A percentile compares a stretch with the other conserved stretches of the same genome.
Conservation (phyloP, 768 basidiomycete genomes). For the Tulasnella sp. region DNA sequence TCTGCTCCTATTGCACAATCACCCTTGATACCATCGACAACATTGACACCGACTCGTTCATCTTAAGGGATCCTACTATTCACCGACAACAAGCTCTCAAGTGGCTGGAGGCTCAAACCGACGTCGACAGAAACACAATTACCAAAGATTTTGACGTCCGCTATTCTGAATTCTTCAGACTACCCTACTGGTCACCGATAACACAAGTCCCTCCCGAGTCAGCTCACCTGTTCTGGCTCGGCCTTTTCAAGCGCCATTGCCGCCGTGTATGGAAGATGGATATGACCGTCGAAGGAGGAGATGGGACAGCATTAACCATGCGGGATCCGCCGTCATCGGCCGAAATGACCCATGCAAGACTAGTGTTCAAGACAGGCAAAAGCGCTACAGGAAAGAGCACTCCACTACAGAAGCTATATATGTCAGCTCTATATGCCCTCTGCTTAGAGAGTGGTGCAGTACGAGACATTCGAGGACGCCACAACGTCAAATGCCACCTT, state of each 20-base stretch:
- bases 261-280: slow-evolving; percentile 21
- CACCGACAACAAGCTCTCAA: too few species aligned
- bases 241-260: slow-evolving; percentile 26
- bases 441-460: neutral
- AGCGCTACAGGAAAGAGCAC: slow-evolving; percentile 3
- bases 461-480: neutral
- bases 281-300: slow-evolving; percentile 12
- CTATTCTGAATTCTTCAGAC: neutral
- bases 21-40: neutral
- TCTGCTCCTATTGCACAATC: slow-evolving; percentile 4
- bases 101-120: neutral
- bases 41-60: neutral
- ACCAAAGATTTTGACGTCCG: neutral
- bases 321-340: neutral
- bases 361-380: neutral
- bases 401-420: slow-evolving; percentile 17
- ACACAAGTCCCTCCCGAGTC: neutral
- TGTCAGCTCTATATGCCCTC: neutral
- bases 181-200: neutral
- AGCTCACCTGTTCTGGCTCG: slow-evolving; percentile 33
- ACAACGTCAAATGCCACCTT: neutral
- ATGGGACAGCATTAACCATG: slow-evolving; percentile 6
- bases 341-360: slow-evolving; percentile 1
- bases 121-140: neutral
- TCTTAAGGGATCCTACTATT: too few species aligned